phyloP scores from a whole-genome alignment of 2,329 filamentous ascomycete genomes.

The Eutypa lata region DNA sequence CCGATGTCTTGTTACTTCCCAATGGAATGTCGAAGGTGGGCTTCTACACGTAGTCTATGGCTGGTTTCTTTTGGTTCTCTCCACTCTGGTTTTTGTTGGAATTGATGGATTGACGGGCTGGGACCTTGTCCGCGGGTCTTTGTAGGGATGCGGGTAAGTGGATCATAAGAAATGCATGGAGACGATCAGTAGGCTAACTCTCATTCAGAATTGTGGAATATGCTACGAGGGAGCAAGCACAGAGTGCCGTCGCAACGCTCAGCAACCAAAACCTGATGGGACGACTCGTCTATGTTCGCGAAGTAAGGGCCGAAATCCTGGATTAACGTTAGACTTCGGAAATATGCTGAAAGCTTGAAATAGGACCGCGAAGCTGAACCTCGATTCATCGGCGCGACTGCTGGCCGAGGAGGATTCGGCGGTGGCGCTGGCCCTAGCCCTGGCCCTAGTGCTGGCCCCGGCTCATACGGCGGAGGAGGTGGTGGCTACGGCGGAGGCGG shows the following conservation, averaged over 20 bases:
- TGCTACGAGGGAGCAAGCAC: constrained; percentile 97
- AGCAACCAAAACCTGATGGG: constrained; percentile 99
- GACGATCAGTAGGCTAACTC: constrained; percentile 4
- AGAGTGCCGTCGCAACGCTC: constrained; percentile 93
- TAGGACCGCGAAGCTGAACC: constrained; percentile 98
- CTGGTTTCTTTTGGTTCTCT: constrained; percentile 72
- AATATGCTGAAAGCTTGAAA: constrained; percentile 19
- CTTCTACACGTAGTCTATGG: constrained; percentile 84
- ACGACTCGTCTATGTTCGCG: constrained; percentile 95
- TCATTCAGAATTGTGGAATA: constrained; percentile 94
- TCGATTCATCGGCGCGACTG: constrained; percentile 79
- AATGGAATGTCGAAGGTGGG: constrained; percentile 99
- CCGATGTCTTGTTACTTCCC: constrained; percentile 98
- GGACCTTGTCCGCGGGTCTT: constrained; percentile 80
- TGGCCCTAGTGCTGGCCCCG: constrained; percentile 57
- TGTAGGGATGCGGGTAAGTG: constrained; percentile 99
- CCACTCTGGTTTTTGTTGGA: constrained; percentile 69
- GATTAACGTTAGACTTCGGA: constrained; percentile 8
- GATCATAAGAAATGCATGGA: neutral
- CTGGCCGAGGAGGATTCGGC: constrained; percentile 51
- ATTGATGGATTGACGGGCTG: constrained; percentile 98
- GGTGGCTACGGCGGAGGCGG: constrained; percentile 48
- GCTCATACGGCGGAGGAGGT: constrained; percentile 38
- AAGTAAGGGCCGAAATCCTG: constrained; percentile 56
- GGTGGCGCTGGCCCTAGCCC: constrained; percentile 48